Evolutionary conservation across 768 basidiomycete genomes (phyloP).

Genomic region (Phallus indusiatus): DNA sequence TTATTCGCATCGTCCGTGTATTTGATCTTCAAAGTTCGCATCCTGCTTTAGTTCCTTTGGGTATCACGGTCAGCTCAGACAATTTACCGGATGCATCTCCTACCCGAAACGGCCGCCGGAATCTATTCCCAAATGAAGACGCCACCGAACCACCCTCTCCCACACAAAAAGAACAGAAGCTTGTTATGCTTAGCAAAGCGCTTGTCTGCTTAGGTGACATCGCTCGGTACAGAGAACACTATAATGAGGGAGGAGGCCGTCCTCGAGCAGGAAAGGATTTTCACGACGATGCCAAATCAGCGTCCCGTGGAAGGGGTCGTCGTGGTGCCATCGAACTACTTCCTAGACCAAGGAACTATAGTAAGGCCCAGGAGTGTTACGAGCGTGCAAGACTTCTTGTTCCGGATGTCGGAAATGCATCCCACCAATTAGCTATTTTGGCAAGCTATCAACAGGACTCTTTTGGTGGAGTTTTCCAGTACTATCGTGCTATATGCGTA

Average conservation of each 20-base stretch:
- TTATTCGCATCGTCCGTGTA: conserved; percentile 62
- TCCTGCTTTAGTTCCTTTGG: conserved; percentile 46
- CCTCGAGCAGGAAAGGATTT: conserved; percentile 41
- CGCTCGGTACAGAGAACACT: conserved; percentile 86
- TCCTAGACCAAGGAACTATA: conserved; percentile 57
- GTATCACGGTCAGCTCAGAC: conserved; percentile 32
- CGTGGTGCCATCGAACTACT: conserved; percentile 30
- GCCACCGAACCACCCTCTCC: conserved; percentile 30
- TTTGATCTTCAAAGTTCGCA: conserved; percentile 62
- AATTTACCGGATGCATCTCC: conserved; percentile 24
- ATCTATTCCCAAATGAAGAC: conserved; percentile 46
- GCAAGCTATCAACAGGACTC: conserved; percentile 75
- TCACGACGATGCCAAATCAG: conserved; percentile 47
- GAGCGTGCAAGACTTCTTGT: conserved; percentile 74
- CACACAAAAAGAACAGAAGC: conserved; percentile 48
- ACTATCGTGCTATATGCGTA: conserved; percentile 87
- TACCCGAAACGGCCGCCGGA: conserved; percentile 32
- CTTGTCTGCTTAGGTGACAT: conserved; percentile 92
- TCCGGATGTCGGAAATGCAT: conserved; percentile 88
- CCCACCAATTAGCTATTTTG: conserved; percentile 92
- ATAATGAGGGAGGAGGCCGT: conserved; percentile 62
- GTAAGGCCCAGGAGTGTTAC: conserved; percentile 72
- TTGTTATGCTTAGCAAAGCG: conserved; percentile 78
- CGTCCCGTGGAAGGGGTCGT: conserved; percentile 38
- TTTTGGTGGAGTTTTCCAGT: conserved; percentile 74